Base-by-base conservation (phyloP, 2,329 filamentous ascomycete genomes). In the Hypoxylon sp. region DNA sequence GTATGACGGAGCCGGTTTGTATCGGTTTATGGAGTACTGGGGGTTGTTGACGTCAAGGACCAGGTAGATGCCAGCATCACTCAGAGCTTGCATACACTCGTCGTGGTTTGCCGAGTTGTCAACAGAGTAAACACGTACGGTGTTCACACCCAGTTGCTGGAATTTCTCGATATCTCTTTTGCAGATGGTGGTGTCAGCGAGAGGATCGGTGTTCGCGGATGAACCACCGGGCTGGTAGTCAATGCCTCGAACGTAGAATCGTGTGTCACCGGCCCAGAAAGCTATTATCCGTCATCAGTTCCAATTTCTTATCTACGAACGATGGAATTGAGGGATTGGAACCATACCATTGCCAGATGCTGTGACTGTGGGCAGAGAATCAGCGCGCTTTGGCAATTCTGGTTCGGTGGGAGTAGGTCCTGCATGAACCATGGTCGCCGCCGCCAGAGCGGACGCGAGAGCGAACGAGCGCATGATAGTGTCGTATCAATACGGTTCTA, bases 11-110 rank as follows among this genome's bases (percentile, higher is more conserved):
- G 83, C 84, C n/a, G 94, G 93, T 8, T 89, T 80, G 65, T 83
- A 85, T 60, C 94, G 91, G 86, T 96, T 95, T 83, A 97, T 86
- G 1, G 94, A 96, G 86, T 97, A 97, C 72, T 89, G 86, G 73
- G 93, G 93, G 87, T 85, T 95, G 88, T 97, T 97, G 85, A 96
- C 92, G 76, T 97, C 94, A 56, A 97, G 86, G 39, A 97, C 93
- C 58, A 97, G 88, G 85, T 97, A 97, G 85, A 97, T 97, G 75
- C 93, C 93, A 70, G 93, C 94, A 76, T 92, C 92, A 57, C 89
- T 90, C 68, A 97, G 86, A 50, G 87, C 85, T 67, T 86, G 84
- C 94, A 98, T 98, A 85, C 94, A 98, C 70, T 89, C 87, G 75
- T 94, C 90, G 83, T 98, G 94, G 80, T 91, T 82, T 74, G 85